These are phyloP conservation scores for Chaetomium sp. DNA, from an alignment of 2,329 filamentous ascomycete species.

Conservation along the genomic window DNA sequence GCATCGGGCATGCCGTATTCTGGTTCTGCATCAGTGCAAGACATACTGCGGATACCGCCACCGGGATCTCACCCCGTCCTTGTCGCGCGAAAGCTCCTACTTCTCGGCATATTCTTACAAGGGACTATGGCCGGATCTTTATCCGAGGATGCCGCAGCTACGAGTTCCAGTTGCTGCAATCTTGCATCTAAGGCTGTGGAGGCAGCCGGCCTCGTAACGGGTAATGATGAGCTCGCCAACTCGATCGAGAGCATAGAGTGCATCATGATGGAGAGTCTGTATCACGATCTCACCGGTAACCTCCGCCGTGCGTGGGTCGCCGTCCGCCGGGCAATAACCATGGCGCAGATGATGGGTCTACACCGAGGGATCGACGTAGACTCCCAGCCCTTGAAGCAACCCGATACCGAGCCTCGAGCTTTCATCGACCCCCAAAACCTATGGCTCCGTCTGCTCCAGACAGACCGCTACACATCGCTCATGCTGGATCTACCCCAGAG, in stretches of 20 bases:
- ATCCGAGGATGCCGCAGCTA: background rate
- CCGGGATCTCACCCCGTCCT: slow-evolving; percentile 5
- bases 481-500: slow-evolving; percentile 41
- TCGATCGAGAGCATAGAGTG: slow-evolving; percentile 47
- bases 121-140: background rate
- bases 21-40: background rate
- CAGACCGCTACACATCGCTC: slow-evolving; percentile 43
- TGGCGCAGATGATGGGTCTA: slow-evolving; percentile 48
- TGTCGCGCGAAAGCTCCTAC: background rate
- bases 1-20: background rate
- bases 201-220: slow-evolving; percentile 1
- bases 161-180: background rate
- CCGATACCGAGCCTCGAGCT: slow-evolving; percentile 1
- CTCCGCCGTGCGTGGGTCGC: slow-evolving; percentile 46
- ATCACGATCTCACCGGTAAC: slow-evolving; percentile 44
- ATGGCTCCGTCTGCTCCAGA: slow-evolving; percentile 42
- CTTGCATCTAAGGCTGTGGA: background rate
- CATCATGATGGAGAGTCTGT: slow-evolving; percentile 46
- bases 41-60: background rate
- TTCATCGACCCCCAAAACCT: slow-evolving; percentile 23
- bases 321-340: slow-evolving; percentile 42
- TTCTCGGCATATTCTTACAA: slow-evolving; percentile 4
- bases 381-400: background rate
- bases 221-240: slow-evolving; percentile 15
- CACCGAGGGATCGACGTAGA: slow-evolving; percentile 35